Percentiles rank a stretch among this genome's conserved stretches.
Conservation (phyloP, 2,329 filamentous ascomycete species). For the Sclerotinia nivalis region DNA sequence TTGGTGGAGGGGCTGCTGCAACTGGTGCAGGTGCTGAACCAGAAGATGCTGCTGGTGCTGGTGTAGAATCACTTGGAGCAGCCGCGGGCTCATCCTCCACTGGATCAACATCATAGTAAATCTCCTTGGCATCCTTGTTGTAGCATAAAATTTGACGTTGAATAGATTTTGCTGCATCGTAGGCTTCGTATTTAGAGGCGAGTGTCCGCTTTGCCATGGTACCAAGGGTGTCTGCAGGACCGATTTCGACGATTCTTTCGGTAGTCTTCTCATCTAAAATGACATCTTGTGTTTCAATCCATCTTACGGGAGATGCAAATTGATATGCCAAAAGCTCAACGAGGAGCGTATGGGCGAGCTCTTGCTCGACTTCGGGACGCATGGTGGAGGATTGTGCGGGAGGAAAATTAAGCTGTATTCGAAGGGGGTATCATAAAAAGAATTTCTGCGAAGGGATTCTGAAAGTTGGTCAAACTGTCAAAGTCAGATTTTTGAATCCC, state of each 20-base stretch:
- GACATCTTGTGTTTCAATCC: conserved; percentile 99
- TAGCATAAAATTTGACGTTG: conserved; percentile 98
- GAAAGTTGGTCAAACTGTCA: conserved; percentile 3
- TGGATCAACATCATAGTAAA: conserved; percentile 98
- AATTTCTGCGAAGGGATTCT: conserved; percentile 11
- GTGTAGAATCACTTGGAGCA: conserved; percentile 44
- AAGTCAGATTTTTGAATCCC: conserved; percentile 13
- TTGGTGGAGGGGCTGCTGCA: conserved; percentile 59
- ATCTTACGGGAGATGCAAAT: conserved; percentile 97
- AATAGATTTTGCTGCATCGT: conserved; percentile 94
- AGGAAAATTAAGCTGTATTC: conserved; percentile 27
- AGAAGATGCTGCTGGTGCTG: conserved; percentile 46
- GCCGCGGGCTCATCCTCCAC: conserved; percentile 82
- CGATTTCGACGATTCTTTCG: conserved; percentile 96
- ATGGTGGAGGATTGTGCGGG: conserved; percentile 56
- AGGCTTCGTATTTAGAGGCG: conserved; percentile 96
- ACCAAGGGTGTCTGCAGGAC: conserved; percentile 93
- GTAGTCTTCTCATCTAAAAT: conserved; percentile 94
- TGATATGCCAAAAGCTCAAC: conserved; percentile 99
- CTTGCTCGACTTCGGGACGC: conserved; percentile 98
- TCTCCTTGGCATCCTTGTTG: conserved; percentile 99
- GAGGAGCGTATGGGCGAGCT: conserved; percentile 96
- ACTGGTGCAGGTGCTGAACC: conserved; percentile 55
- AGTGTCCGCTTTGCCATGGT: conserved; percentile 97
- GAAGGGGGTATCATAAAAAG: conserved; percentile 28